Conservation (phyloP, 2,329 filamentous ascomycete species). For the Diatrype stigma region DNA sequence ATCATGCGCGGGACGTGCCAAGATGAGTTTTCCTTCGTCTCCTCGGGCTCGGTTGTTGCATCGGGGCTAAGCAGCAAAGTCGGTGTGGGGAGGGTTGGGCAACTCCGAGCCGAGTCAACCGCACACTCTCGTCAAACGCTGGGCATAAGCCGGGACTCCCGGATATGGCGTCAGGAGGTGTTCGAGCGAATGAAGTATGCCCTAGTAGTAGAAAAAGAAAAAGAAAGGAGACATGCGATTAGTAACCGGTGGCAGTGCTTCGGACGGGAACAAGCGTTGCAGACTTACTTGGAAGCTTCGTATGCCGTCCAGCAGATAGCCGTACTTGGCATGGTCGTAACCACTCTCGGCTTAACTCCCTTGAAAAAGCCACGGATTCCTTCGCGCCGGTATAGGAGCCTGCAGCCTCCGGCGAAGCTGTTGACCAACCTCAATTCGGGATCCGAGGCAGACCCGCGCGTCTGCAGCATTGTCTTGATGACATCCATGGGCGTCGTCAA, state of each 20-base stretch:
- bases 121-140: neutral
- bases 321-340: constrained; percentile 97
- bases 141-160: neutral
- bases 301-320: constrained; percentile 96
- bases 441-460: constrained; percentile 78
- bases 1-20: too few relatives aligned
- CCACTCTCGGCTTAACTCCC: constrained; percentile 82
- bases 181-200: constrained; percentile 31
- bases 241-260: neutral
- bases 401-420: constrained; percentile 73
- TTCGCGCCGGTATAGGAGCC: constrained; percentile 77
- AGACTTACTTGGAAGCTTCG: constrained; percentile 62
- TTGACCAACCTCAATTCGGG: constrained; percentile 80
- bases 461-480: constrained; percentile 96
- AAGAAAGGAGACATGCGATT: neutral
- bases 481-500: constrained; percentile 96
- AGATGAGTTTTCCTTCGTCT: neutral
- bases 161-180: constrained; percentile 17
- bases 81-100: neutral
- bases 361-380: constrained; percentile 88
- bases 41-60: neutral
- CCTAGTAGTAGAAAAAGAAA: constrained; percentile 11
- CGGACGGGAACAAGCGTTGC: neutral
- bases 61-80: neutral
- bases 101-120: neutral